phyloP scores from a whole-genome alignment of 495 filamentous ascomycete species.

The Tuber borchii region DNA sequence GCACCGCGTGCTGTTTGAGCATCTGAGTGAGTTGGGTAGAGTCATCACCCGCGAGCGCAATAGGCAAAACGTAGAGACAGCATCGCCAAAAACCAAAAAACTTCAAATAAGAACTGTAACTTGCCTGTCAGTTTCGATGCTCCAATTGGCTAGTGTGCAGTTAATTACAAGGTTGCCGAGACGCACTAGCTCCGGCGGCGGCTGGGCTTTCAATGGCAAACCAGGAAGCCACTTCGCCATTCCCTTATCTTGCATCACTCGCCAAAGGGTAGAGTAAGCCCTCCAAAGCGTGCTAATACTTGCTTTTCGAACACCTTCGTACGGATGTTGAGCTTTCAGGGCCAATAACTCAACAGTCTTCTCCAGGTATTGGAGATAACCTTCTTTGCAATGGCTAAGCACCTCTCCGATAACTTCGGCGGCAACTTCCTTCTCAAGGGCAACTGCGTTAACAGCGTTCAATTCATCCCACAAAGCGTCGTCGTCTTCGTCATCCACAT shows the following conservation, averaged over 20 bases:
- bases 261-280: conserved; percentile 85
- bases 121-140: conserved; percentile 87
- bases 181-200: conserved; percentile 68
- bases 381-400: conserved; percentile 69
- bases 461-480: conserved; percentile 49
- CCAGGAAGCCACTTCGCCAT: conserved; percentile 83
- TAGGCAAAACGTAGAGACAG: conserved; percentile 28
- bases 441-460: conserved; percentile 71
- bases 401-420: conserved; percentile 91
- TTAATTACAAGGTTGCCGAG: conserved; percentile 81
- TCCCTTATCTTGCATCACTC: conserved; percentile 69
- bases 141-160: conserved; percentile 76
- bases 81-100: conserved; percentile 26
- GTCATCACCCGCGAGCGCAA: conserved; percentile 63
- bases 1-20: conserved; percentile 76
- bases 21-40: conserved; percentile 99
- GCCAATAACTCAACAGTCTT: conserved; percentile 77
- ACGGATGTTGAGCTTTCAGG: conserved; percentile 73
- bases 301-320: conserved; percentile 88
- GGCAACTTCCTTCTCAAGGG: conserved; percentile 95
- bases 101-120: conserved; percentile 39
- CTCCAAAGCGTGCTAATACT: conserved; percentile 87
- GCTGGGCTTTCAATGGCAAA: conserved; percentile 71
- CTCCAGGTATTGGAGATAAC: conserved; percentile 80
- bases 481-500: conserved; percentile 59